Base-by-base conservation (phyloP, 176 grass and related monocot genomes). In the Alloteropsis semialata region DNA sequence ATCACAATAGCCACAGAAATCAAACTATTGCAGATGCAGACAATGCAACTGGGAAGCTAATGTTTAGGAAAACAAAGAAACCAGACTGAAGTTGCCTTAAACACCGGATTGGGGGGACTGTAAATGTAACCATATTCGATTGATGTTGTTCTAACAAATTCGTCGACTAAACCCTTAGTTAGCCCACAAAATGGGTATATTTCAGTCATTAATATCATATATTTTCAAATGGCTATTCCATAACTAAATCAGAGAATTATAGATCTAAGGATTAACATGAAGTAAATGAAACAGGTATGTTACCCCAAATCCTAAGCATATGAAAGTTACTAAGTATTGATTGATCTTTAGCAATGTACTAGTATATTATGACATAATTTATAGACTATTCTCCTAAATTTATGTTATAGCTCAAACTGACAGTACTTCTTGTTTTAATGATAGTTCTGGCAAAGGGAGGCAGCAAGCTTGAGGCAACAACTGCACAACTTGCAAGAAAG, bases 401-500 rank as follows among this genome's bases (percentile, higher is more conserved):
- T 18, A 25, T 18, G 58, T 55, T 41, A 16, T 24, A 61, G 42
- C 22, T 48, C 27, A 80, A 74, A 75, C 68, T 84, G 37, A 87
- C 46, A 24, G 8, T 56, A 65, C 10, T 82, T 77, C 67, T 18
- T 86, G 8, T 81, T 85, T 88, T 80, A 24, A 58, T 68, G 29
- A 73, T 70, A 94, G 92, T 41, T 94, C 71, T 91, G 89, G 89
- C 71, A 94, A 85, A 91, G 69, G 80, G 89, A 94, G 79, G 86
- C 84, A 84, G 89, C 84, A 87, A 87, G 83, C 86, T 91, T 91
- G 92, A 94, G 89, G 86, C 92, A 94, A 85, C 86, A 89, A 89
- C 92, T 94, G 86, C 89, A 84, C 67, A 87, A 85, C 76, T 89
- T 92, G 85, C 87, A 87, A 90, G 87, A 90, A 92, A 90, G 82